Base-by-base conservation (phyloP, 768 basidiomycete species). In the Kwoniella heveanensis region DNA sequence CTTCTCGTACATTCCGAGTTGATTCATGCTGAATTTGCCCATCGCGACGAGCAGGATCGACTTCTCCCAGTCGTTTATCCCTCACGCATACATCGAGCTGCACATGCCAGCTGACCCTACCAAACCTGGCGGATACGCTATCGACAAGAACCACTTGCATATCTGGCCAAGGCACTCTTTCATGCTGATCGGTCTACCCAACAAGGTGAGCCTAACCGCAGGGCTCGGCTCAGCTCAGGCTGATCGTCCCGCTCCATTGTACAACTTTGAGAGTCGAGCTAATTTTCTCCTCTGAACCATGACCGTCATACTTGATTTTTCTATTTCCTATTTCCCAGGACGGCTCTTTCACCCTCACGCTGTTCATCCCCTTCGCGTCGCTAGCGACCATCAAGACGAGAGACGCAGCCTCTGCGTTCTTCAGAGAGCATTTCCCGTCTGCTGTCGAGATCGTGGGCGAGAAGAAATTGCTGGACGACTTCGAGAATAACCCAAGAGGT, bases 131-230 rank as follows among this genome's bases (percentile, higher is more conserved):
- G 78, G 83, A 84, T 98, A 90, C 83, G 83, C 87, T 62, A 88
- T 99, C 80, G 92, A 94, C 84, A 90, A 91, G 73, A 89, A 90
- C 80, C 90, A 98, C 81, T 88, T 99, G 71, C 95, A 99, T 83
- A 97, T 99, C 74, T 99, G 95, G 95, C 96, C 95, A 69, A 89
- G 95, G 77, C 91, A 93, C 81, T 91, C 92, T 51, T 98, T 98
- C 85, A 99, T 99, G 95, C 86, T 99, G 74, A 97, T 99, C 75
- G 95, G 92, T 22, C 87, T 99, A 61, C 93, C 95, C 70, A 99
- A 99, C 84, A 88, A 90, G 85, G 95, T 95, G 82, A 82, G 82
- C 19, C 56, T 17, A 3, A 8, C 12, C 0, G n/a, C n/a, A n/a
- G n/a, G n/a, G n/a, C n/a, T n/a, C n/a, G n/a, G n/a, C n/a, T n/a